phyloP scores from a whole-genome alignment of 768 basidiomycete genomes.

The Kwoniella sp. region DNA sequence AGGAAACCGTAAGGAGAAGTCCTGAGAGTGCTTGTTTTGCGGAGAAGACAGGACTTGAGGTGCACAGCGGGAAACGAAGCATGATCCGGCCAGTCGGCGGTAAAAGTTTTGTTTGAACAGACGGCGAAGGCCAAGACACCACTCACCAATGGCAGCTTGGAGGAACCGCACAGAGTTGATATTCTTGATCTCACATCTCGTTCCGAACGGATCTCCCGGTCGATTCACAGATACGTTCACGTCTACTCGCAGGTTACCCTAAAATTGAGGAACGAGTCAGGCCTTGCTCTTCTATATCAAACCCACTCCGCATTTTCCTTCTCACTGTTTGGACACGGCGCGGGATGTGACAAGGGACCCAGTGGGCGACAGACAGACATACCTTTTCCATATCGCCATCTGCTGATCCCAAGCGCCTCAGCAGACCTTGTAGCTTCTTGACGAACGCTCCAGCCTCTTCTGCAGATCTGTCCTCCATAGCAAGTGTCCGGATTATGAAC shows the following conservation, averaged over 20 bases:
- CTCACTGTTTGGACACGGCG: too few species aligned
- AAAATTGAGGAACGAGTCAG: background rate
- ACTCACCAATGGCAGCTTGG: slow-evolving; percentile 76
- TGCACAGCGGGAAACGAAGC: background rate
- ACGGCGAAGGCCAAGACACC: background rate
- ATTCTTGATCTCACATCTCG: slow-evolving; percentile 95
- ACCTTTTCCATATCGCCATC: slow-evolving; percentile 98
- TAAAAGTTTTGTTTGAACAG: background rate
- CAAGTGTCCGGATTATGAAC: background rate
- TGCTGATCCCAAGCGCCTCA: slow-evolving; percentile 81
- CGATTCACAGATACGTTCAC: slow-evolving; percentile 90
- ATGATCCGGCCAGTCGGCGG: too few species aligned
- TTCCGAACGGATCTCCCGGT: slow-evolving; percentile 63
- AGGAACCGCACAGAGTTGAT: slow-evolving; percentile 87
- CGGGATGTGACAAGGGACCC: background rate
- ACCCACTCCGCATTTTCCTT: background rate
- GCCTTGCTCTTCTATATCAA: background rate
- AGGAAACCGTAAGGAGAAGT: too few species aligned
- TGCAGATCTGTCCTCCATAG: slow-evolving; percentile 62
- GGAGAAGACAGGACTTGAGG: too few species aligned
- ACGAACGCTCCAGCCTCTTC: slow-evolving; percentile 91
- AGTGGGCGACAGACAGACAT: slow-evolving; percentile 7
- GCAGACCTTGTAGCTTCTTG: slow-evolving; percentile 72
- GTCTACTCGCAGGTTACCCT: slow-evolving; percentile 95
- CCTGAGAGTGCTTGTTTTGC: too few species aligned